Base-by-base conservation (phyloP, 176 grass and related monocot genomes). In the Calamus simplicifolius region DNA sequence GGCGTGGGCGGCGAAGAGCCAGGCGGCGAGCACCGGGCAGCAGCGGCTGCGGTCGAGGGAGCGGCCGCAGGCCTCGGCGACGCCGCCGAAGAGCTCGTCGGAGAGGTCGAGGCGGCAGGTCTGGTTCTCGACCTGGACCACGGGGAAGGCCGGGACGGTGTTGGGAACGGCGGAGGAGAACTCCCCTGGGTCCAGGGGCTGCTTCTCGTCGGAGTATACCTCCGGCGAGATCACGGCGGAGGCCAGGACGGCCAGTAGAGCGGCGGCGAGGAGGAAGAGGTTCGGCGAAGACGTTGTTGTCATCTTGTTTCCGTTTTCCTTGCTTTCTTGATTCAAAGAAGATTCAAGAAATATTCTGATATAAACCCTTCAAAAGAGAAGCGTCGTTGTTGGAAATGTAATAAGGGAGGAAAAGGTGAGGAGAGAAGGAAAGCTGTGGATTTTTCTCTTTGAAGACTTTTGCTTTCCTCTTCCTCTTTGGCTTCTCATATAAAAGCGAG, bases 1-100 rank as follows among this genome's bases (percentile, higher is more conserved):
- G 23, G 93, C 93, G 74, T 97, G 87, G 35, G 87, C 93, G 1
- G 93, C 93, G 66, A 97, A 97, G n/a, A 97, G 87, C 93, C 87
- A 98, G 27, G 93, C 93, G 12, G 93, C 87, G 18, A 98, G 93
- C 4, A 98, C 93, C 3, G 93, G 93, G 73, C 93, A 98, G 78
- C 93, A 98, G 12, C 93, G 76, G 35, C 81, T 80, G 5, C 93
- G 93, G 73, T 98, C 93, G 17, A 98, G 88, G 16, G 78, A 80
- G 1, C 76, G 81, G 5, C 75, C 84, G 70, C 94, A 98, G 19
- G 94, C 94, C 1, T 79, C 84, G 19, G 84, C 85, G n/a, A 98
- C 88, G 14, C 94, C 94, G 27, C 94, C 94, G 66, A 98, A 98
- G 54, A 98, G 84, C 84, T 98, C 94, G 16, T 78, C 84, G 2